Base-by-base conservation (phyloP, 177 flowering plant genomes). In the Vitis hybrid region DNA sequence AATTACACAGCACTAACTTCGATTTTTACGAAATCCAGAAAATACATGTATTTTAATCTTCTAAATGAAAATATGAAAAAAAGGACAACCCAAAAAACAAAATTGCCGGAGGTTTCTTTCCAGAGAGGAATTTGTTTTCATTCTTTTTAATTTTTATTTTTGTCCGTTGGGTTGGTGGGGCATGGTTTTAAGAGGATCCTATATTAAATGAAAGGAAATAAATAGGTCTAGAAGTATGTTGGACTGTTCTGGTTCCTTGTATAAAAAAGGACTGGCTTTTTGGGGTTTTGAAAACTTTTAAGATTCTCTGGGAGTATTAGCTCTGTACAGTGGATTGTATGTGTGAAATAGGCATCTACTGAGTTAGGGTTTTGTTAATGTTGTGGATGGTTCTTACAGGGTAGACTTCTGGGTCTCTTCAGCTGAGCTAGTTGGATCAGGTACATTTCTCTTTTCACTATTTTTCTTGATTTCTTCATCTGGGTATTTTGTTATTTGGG, bases 341-440 rank as follows among this genome's bases (percentile, higher is more conserved):
- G 44, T 38, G 44, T 38, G 44, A 38, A 38, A 38, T 7, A 38
- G 44, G 44, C 44, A 38, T 38, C 44, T 38, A 38, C 44, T 17
- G 15, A 18, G 59, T 3, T 10, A 38, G 17, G 47, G 33, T 38
- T 59, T 12, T 62, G 33, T 22, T 66, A 53, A 2, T 62, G 1
- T 12, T 50, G 19, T 51, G 47, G 38, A 28, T 8, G 5, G 4
- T 2, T 47, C 20, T 70, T 17, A 55, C 20, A 9, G 55, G 44
- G 62, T 31, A 11, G 5, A 9, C 17, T 60, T 53, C 63, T 62
- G 66, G 67, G 3, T 28, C 2, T 62, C 28, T 64, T 28, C 17
- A 31, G 70, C 57, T 47, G 20, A 57, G 70, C 22, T 3, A 31
- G 14, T 62, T 58, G 65, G 69, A 64, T 58, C 73, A 69, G 77